A percentile compares a stretch with the other conserved stretches of the same genome.
Evolutionary conservation across 352 stramenopile species (phyloP).

Genomic region (Plasmopara muralis): DNA sequence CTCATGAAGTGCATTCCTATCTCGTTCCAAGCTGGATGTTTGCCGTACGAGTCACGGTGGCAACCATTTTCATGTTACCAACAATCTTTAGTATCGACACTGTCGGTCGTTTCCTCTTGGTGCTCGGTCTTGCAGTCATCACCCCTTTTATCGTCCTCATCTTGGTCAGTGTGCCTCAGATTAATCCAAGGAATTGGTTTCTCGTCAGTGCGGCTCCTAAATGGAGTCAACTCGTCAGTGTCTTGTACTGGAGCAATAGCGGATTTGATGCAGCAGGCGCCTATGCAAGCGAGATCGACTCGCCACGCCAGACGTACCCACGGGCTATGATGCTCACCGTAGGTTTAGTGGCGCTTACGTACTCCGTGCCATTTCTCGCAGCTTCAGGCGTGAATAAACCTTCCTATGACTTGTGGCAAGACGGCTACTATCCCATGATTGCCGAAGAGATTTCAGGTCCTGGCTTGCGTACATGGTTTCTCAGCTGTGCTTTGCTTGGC

Average conservation of each 20-base stretch:
- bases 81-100: conserved; percentile 80
- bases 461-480: conserved; percentile 86
- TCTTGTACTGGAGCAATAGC: conserved; percentile 96
- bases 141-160: conserved; percentile 89
- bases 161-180: conserved; percentile 45
- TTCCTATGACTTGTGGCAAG: conserved; percentile 78
- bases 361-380: conserved; percentile 88
- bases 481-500: conserved; percentile 82
- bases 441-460: conserved; percentile 75
- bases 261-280: conserved; percentile 90
- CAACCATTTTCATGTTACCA: conserved; percentile 58
- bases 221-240: conserved; percentile 89
- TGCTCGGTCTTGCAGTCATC: conserved; percentile 85
- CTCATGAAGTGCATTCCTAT: conserved; percentile 21
- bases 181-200: conserved; percentile 57
- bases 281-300: conserved; percentile 89
- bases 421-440: conserved; percentile 90
- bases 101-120: conserved; percentile 78
- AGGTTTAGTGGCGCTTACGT: conserved; percentile 76
- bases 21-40: conserved; percentile 53
- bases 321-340: conserved; percentile 83
- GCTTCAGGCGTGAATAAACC: conserved; percentile 80
- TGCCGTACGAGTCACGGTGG: conserved; percentile 31
- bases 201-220: conserved; percentile 40
- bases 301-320: conserved; percentile 78